Evolutionary conservation across 495 filamentous ascomycete genomes (phyloP), one percentile per base, ranked within the genome.

Genomic region (Xylaria telfairii): DNA sequence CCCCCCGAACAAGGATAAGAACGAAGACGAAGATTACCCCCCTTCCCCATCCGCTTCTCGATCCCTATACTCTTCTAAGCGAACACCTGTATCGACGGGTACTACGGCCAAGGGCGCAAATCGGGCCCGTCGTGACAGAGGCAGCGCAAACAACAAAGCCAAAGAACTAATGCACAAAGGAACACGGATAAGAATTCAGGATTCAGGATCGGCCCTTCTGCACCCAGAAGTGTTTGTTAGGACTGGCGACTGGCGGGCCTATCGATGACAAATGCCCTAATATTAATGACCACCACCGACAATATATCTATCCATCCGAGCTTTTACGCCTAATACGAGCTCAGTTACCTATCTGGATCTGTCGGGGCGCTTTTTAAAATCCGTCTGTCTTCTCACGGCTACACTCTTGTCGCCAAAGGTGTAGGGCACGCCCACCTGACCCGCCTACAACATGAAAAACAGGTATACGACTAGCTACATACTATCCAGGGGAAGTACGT

Each of bases 361-460:
- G 68, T 78, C 34, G 80, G 82, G 15, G 77, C 79, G 24, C 79
- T 84, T 57, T 83, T 84, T 59, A 83, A 83, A 66, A 73, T 85
- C 61, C 80, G 81, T 32, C 73, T 85, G 37, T 78, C 77, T 65
- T 81, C 83, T 13, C 73, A 86, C 67, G 82, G 85, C 59, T 87
- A 87, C 65, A 85, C 82, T 39, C 73, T 86, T 65, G 81, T 83
- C 17, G 83, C 81, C 19, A 87, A 87, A 74, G 81, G 80, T 51
- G 73, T 78, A 4, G 75, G 75, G 61, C 15, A 39, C 4, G 32
- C 3, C 39, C n/a, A 69, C 60, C 30, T 74, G 32, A 37, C 3
- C 30, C 68, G 65, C 64, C 75, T 84, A 10, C 70, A 71, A 39
- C 75, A 82, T 64, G 78, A 85, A 67, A 61, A 72, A 5, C 39